Percentiles rank a stretch among this genome's conserved stretches.
phyloP scores from a whole-genome alignment of 352 stramenopile species.

The Phytophthora ohioensis region DNA sequence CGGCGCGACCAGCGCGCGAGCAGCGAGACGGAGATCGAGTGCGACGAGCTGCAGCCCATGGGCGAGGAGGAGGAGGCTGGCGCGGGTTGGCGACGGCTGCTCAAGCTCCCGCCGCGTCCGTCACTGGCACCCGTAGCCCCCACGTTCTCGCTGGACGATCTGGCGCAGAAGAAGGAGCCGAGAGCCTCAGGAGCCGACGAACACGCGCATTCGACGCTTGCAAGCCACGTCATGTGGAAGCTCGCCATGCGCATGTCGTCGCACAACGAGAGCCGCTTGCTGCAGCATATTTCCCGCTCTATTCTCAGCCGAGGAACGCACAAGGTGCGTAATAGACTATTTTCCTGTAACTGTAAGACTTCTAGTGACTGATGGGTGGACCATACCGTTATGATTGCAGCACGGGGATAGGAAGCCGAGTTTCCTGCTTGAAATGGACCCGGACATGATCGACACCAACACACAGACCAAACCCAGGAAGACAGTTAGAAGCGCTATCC shows the following conservation, averaged over 20 bases:
- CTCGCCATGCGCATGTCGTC: constrained; percentile 73
- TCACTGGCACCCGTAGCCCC: constrained; percentile 37
- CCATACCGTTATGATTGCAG: constrained; percentile 41
- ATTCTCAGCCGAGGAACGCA: constrained; percentile 61
- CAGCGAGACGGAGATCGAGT: constrained; percentile 58
- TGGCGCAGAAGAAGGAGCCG: constrained; percentile 35
- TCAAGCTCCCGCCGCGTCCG: constrained; percentile 39
- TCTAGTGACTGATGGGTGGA: constrained; percentile 37
- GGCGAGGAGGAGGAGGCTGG: constrained; percentile 30
- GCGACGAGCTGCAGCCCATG: constrained; percentile 52
- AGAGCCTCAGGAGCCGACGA: constrained; percentile 3
- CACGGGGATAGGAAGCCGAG: constrained; percentile 41
- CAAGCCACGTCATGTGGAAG: constrained; percentile 71
- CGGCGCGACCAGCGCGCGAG: constrained; percentile 38
- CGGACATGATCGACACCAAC: constrained; percentile 3
- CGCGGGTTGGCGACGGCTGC: constrained; percentile 40
- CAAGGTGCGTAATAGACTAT: constrained; percentile 48
- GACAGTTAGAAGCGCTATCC: constrained; percentile 21
- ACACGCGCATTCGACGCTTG: constrained; percentile 39
- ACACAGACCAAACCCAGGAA: constrained; percentile 34
- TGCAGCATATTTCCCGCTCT: constrained; percentile 77
- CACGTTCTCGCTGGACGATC: constrained; percentile 37
- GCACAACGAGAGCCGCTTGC: constrained; percentile 66
- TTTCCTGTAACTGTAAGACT: constrained; percentile 9
- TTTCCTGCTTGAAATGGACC: constrained; percentile 42